phyloP scores from a whole-genome alignment of 768 basidiomycete genomes.

The Amanita inopinata region DNA sequence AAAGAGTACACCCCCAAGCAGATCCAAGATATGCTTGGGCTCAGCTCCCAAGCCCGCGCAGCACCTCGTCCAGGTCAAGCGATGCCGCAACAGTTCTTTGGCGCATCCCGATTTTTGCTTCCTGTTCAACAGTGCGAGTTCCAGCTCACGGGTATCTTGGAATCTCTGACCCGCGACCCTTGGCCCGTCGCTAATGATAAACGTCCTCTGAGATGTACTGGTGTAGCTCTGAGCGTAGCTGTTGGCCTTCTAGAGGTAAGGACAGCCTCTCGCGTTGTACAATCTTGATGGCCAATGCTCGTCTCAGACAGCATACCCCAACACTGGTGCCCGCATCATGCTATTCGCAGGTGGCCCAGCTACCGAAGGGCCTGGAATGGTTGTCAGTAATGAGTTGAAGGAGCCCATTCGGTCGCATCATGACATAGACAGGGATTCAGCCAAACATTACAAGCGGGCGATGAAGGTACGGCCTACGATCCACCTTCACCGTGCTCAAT shows the following conservation, averaged over 20 bases:
- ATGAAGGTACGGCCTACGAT: slow-evolving; percentile 59
- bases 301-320: slow-evolving; percentile 72
- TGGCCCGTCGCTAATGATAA: slow-evolving; percentile 98
- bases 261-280: not conserved
- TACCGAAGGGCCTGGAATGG: slow-evolving; percentile 95
- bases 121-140: slow-evolving; percentile 92
- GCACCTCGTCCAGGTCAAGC: slow-evolving; percentile 83
- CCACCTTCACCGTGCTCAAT: not conserved
- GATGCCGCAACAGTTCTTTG: slow-evolving; percentile 69
- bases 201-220: slow-evolving; percentile 88
- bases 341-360: slow-evolving; percentile 91
- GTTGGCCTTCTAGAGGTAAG: slow-evolving; percentile 81
- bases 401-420: slow-evolving; percentile 98
- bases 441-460: slow-evolving; percentile 95
- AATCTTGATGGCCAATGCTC: not conserved
- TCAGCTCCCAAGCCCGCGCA: slow-evolving; percentile 69
- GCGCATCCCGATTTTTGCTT: slow-evolving; percentile 85
- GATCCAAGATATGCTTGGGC: slow-evolving; percentile 95
- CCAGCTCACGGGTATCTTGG: slow-evolving; percentile 88
- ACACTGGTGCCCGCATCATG: slow-evolving; percentile 95
- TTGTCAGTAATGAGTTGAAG: slow-evolving; percentile 89
- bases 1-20: slow-evolving; percentile 96
- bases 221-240: slow-evolving; percentile 89
- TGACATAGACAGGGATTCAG: slow-evolving; percentile 94
- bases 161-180: slow-evolving; percentile 79